These are phyloP conservation scores for Aegilops bicornis DNA, from an alignment of 176 grass and related monocot species.

Conservation along the genomic window DNA sequence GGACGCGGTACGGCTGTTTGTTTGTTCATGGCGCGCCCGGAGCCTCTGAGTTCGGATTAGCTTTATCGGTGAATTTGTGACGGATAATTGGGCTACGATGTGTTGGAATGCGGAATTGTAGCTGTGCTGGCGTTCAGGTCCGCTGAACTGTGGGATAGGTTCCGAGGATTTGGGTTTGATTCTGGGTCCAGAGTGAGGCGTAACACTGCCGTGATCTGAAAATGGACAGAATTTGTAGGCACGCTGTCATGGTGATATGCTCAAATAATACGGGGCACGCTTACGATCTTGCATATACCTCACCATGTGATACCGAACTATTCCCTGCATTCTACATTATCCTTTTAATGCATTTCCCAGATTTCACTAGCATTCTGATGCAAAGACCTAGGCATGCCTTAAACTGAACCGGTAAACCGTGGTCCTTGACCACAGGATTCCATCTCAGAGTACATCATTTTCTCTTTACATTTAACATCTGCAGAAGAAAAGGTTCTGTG, in stretches of 20 bases:
- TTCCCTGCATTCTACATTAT: not conserved
- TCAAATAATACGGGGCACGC: not conserved
- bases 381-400: not conserved
- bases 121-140: not conserved
- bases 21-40: not conserved
- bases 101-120: not conserved
- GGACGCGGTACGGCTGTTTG: slow-evolving; percentile 58
- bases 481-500: not conserved
- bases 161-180: not conserved
- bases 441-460: not conserved
- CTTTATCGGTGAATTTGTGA: not conserved
- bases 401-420: not conserved
- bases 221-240: not conserved
- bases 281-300: not conserved
- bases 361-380: not conserved
- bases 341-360: not conserved
- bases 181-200: not conserved
- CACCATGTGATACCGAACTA: not conserved
- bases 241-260: not conserved
- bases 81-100: not conserved
- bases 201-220: not conserved
- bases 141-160: not conserved
- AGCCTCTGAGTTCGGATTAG: not conserved
- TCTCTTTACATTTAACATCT: not conserved
- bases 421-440: not conserved